A percentile compares a stretch with the other conserved stretches of the same genome.
These are phyloP conservation scores for Sporothrix euskadiensis DNA, from an alignment of 2,329 filamentous ascomycete species.

Conservation along the genomic window DNA sequence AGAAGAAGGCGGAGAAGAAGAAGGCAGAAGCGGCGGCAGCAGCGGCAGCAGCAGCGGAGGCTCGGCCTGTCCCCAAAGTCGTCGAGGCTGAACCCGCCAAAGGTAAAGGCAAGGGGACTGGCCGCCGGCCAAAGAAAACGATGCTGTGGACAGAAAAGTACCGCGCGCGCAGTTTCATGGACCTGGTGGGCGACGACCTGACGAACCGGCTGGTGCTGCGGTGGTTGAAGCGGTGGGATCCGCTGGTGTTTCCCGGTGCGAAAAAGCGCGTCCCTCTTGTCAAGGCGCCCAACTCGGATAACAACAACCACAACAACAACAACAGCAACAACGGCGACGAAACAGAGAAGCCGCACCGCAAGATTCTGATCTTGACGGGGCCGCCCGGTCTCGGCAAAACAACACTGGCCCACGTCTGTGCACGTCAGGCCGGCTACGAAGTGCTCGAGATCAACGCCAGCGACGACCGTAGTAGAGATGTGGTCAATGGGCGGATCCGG, in stretches of 20 bases:
- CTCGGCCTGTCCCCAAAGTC: conserved; percentile 35
- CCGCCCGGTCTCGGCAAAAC: conserved; percentile 95
- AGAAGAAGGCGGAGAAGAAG: conserved; percentile 33
- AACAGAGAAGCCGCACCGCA: conserved; percentile 76
- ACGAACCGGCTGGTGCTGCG: conserved; percentile 87
- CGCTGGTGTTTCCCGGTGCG: conserved; percentile 75
- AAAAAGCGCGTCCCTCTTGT: conserved; percentile 32
- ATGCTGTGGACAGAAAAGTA: conserved; percentile 98
- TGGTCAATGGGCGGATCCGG: conserved; percentile 87
- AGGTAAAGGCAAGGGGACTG: background rate
- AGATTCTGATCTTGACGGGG: conserved; percentile 86
- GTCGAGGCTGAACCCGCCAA: conserved; percentile 37
- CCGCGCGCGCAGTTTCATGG: conserved; percentile 84
- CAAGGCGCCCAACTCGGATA: background rate
- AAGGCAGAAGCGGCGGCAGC: background rate
- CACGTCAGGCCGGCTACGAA: conserved; percentile 91
- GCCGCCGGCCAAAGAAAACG: conserved; percentile 38
- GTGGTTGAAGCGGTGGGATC: conserved; percentile 95
- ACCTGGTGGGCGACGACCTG: conserved; percentile 89
- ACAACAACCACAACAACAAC: background rate
- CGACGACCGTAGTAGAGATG: conserved; percentile 84
- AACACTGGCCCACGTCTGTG: conserved; percentile 93
- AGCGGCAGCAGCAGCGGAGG: background rate
- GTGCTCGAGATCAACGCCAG: conserved; percentile 97
- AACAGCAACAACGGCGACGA: conserved; percentile 39